phyloP scores from a whole-genome alignment of 768 basidiomycete species.

The Auriscalpium microsporum region DNA sequence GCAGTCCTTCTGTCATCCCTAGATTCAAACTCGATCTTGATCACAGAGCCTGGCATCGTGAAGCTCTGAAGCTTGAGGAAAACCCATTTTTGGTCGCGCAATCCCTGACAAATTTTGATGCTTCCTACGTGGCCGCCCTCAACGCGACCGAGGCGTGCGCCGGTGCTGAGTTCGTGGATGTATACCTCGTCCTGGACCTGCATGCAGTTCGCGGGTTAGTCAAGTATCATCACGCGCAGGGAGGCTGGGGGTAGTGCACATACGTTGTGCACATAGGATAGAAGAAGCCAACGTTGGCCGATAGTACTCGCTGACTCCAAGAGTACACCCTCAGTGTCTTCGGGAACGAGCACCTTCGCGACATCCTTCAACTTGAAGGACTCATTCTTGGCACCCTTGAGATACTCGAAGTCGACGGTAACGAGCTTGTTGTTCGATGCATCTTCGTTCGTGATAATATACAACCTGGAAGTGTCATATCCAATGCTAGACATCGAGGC shows the following conservation, averaged over 20 bases:
- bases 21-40: constrained; percentile 46
- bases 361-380: constrained; percentile 26
- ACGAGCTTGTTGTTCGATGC: constrained; percentile 62
- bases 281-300: constrained; percentile 45
- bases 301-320: constrained; percentile 45
- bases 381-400: neutral
- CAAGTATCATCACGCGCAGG: neutral
- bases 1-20: constrained; percentile 19
- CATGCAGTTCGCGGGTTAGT: neutral
- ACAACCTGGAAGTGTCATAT: constrained; percentile 55
- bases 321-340: constrained; percentile 53
- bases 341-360: constrained; percentile 56
- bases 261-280: constrained; percentile 71
- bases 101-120: constrained; percentile 36
- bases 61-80: constrained; percentile 61
- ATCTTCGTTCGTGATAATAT: constrained; percentile 54
- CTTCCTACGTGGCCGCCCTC: constrained; percentile 63
- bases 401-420: constrained; percentile 46
- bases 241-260: constrained; percentile 14
- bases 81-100: constrained; percentile 48
- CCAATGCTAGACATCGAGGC: constrained; percentile 36
- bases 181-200: constrained; percentile 78
- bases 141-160: constrained; percentile 46
- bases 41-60: constrained; percentile 61
- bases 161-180: constrained; percentile 46